Conservation (phyloP, 805 yeast species). For the Saccharomycopsis vini region DNA sequence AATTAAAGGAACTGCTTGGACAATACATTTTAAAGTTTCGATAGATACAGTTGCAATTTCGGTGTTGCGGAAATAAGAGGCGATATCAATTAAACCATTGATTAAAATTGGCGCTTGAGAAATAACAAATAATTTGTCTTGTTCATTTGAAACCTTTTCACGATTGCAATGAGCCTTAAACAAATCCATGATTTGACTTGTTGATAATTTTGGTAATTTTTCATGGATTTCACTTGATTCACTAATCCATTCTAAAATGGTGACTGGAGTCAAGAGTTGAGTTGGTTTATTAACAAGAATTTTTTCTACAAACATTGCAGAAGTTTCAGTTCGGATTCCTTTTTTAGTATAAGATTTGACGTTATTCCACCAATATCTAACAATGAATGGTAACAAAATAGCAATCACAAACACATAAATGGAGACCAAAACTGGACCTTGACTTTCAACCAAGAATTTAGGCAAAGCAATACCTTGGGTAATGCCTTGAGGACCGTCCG, state of each 20-base stretch:
- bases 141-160: slow-evolving; percentile 29
- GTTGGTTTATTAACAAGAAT: slow-evolving; percentile 70
- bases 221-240: slow-evolving; percentile 54
- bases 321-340: slow-evolving; percentile 80
- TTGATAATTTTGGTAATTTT: slow-evolving; percentile 31
- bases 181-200: slow-evolving; percentile 41
- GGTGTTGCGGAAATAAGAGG: slow-evolving; percentile 66
- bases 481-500: slow-evolving; percentile 92
- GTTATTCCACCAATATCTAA: slow-evolving; percentile 84
- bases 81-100: slow-evolving; percentile 69
- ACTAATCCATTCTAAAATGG: slow-evolving; percentile 51
- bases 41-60: slow-evolving; percentile 53
- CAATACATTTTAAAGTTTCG: slow-evolving; percentile 59
- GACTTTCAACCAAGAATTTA: slow-evolving; percentile 77
- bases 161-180: slow-evolving; percentile 55
- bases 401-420: slow-evolving; percentile 68
- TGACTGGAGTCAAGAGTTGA: slow-evolving; percentile 45
- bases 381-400: slow-evolving; percentile 66
- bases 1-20: slow-evolving; percentile 62
- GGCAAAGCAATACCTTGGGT: slow-evolving; percentile 95
- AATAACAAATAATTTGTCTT: slow-evolving; percentile 45
- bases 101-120: slow-evolving; percentile 58
- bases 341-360: slow-evolving; percentile 72
- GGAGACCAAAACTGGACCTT: slow-evolving; percentile 55
- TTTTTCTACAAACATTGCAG: slow-evolving; percentile 62